These are phyloP conservation scores for Penicillium freii DNA, from an alignment of 2,329 filamentous ascomycete genomes.

Conservation along the genomic window DNA sequence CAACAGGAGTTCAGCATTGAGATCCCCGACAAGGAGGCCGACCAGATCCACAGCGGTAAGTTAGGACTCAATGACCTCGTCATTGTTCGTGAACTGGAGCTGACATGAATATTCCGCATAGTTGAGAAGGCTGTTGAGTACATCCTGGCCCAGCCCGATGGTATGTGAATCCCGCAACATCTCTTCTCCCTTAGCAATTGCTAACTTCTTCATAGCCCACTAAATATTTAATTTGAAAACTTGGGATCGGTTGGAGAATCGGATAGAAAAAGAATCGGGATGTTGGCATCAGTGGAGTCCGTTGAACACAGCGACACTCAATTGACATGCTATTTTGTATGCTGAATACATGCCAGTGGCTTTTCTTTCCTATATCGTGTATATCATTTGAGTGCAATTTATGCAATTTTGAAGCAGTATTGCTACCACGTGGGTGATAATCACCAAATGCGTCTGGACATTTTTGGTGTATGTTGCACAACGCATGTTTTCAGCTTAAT, in stretches of 20 bases:
- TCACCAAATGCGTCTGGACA: neutral
- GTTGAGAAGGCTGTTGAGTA: conserved; percentile 94
- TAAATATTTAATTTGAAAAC: conserved; percentile 35
- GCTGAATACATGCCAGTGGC: conserved; percentile 39
- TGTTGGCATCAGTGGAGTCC: conserved; percentile 29
- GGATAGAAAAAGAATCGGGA: conserved; percentile 39
- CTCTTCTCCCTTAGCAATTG: neutral
- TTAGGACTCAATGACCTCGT: conserved; percentile 16
- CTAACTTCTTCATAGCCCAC: conserved; percentile 34
- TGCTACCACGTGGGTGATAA: neutral
- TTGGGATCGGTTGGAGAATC: conserved; percentile 21
- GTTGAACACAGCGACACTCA: conserved; percentile 32
- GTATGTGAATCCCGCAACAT: conserved; percentile 54
- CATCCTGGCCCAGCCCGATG: conserved; percentile 89
- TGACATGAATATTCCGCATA: conserved; percentile 41
- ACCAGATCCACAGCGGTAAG: conserved; percentile 90
- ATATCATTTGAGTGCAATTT: conserved; percentile 39
- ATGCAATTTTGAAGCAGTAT: conserved; percentile 34
- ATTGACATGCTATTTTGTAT: conserved; percentile 35
- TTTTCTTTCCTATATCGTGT: conserved; percentile 40
- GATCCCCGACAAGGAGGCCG: conserved; percentile 96
- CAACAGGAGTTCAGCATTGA: conserved; percentile 80
- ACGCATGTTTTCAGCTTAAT: neutral
- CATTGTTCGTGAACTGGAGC: neutral
- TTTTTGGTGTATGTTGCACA: neutral